These are phyloP conservation scores for Citrus maxima DNA, from an alignment of 345 rosid genomes.

Conservation along the genomic window DNA sequence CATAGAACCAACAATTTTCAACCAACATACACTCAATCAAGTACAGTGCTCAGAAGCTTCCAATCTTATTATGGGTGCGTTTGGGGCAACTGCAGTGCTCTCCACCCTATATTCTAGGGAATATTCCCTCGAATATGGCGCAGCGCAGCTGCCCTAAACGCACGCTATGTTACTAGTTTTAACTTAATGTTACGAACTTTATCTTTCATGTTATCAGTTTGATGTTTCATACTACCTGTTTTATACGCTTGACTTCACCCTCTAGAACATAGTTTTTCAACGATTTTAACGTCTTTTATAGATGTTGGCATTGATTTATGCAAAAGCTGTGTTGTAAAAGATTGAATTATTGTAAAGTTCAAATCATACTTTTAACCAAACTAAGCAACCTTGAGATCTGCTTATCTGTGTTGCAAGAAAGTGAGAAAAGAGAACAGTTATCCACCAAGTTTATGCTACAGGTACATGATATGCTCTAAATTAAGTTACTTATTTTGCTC, in stretches of 20 bases:
- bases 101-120: too few relatives aligned
- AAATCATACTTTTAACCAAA: neutral
- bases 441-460: neutral
- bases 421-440: neutral
- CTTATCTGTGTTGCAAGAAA: neutral
- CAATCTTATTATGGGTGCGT: too few relatives aligned
- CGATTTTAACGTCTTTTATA: neutral
- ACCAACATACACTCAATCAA: too few relatives aligned
- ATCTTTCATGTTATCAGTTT: neutral
- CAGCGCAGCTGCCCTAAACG: too few relatives aligned
- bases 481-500: neutral
- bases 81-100: too few relatives aligned
- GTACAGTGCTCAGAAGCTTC: too few relatives aligned
- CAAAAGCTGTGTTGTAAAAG: neutral
- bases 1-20: too few relatives aligned
- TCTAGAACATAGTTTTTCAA: neutral
- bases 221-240: neutral
- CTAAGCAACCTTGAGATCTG: neutral
- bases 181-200: neutral
- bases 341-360: neutral
- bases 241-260: neutral
- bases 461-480: neutral
- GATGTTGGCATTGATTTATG: neutral
- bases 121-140: too few relatives aligned
- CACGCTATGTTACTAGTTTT: too few relatives aligned